Evolutionary conservation across 306 rosid species (phyloP), one percentile per base, ranked within the genome.

Genomic region (Glycine soja): DNA sequence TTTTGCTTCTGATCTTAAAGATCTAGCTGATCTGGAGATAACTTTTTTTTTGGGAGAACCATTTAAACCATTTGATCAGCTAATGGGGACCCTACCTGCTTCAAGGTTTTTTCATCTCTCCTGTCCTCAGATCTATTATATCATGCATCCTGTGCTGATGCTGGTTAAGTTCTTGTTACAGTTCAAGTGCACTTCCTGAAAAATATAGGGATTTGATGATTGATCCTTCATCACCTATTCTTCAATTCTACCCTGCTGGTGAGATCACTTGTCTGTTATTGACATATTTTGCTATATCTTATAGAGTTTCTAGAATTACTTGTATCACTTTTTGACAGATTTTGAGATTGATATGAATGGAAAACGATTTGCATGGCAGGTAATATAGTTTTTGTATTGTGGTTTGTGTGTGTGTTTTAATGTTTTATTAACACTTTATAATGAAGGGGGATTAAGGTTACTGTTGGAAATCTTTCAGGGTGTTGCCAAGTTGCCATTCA

Each of bases 341-440:
- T 88, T 95, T 85, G 99, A 95, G 81, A 88, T 95, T 86, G 99
- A 95, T 86, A 95, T 95, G 99, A 93, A 95, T 89, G 99, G 99
- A 40, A 93, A 95, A 92, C 90, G 92, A 78, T 95, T 88, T 88
- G 87, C 93, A 4, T 95, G 99, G 99, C 99, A 95, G 98, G 99
- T 95, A 88, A 43, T 50, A 7, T 32, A 4, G 48, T 19, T 34
- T 34, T 52, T 74, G 59, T 53, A 24, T 15, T 63, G 74, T 54
- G 54, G 15, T 43, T 32, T 53, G 12, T 51, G 4, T 61, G 32
- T 40, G 8, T 80, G 30, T 63, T 14, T 63, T 54, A 54, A 72
- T 47, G 70, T 40, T 38, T 42, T 75, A 53, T 76, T 32, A 43
- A 78, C 30, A 71, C 10, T 56, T 85, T 73, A 69, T 67, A 77